Conservation (phyloP, 805 yeast genomes). For the Yamadazyma sp. region DNA sequence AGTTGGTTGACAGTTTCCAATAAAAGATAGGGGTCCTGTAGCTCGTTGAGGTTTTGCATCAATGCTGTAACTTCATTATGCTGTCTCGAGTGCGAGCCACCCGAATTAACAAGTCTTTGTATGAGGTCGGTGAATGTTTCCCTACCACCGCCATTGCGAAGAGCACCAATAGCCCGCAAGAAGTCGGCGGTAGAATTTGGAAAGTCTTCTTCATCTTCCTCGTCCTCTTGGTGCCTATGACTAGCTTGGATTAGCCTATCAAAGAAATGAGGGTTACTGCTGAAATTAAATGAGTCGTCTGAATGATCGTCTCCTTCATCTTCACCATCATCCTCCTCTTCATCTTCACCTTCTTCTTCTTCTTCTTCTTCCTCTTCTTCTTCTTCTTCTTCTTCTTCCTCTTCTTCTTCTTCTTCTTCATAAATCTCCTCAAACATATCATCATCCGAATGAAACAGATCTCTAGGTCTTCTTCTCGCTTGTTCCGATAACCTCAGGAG, state of each 20-base stretch:
- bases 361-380: no score
- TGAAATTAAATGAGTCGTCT: no score
- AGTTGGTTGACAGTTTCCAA: slow-evolving; percentile 66
- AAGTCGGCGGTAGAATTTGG: slow-evolving; percentile 25
- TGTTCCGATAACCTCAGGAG: slow-evolving; percentile 43
- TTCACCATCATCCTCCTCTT: no score
- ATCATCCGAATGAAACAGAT: slow-evolving; percentile 6
- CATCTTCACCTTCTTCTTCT: no score
- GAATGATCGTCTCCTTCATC: no score
- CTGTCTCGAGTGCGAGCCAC: slow-evolving; percentile 20
- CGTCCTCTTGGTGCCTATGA: slow-evolving; percentile 10
- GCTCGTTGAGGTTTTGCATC: slow-evolving; percentile 37
- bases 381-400: no score
- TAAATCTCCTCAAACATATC: no score
- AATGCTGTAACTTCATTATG: slow-evolving; percentile 33
- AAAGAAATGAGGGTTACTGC: no score
- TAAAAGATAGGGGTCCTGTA: slow-evolving; percentile 59
- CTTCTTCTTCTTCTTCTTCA: no score
- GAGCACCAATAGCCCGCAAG: slow-evolving; percentile 26
- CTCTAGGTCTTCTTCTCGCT: slow-evolving; percentile 18
- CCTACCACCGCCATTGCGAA: slow-evolving; percentile 4
- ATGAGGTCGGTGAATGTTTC: slow-evolving; percentile 32
- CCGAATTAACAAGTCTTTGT: slow-evolving; percentile 34
- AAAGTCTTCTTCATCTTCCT: slow-evolving; percentile 8
- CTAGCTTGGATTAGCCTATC: no score